Conservation (phyloP, 2,329 filamentous ascomycete genomes). For the Alternaria tenuissima region DNA sequence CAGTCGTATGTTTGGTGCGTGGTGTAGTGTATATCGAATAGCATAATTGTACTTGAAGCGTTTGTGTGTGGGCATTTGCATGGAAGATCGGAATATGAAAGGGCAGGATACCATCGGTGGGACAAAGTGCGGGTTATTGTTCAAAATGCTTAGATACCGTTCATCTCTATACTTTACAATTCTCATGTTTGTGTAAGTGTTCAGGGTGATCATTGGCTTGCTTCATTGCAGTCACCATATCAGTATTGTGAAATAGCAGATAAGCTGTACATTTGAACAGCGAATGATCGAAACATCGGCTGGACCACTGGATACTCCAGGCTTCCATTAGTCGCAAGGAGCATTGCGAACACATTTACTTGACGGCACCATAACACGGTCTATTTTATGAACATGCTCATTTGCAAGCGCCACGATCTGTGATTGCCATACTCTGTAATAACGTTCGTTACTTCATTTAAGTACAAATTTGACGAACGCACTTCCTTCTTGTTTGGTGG, state of each 20-base stretch:
- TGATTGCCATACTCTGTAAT: background rate
- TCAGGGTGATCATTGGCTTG: background rate
- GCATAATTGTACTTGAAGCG: conserved; percentile 27
- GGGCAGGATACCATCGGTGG: conserved; percentile 19
- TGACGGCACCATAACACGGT: background rate
- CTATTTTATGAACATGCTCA: background rate
- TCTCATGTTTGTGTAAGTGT: background rate
- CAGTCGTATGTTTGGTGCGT: conserved; percentile 5
- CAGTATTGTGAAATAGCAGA: background rate
- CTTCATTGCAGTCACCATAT: background rate
- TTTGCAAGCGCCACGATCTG: background rate
- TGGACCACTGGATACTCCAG: background rate
- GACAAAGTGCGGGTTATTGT: conserved; percentile 8
- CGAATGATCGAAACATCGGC: background rate
- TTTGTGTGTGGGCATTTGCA: conserved; percentile 31
- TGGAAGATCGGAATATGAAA: conserved; percentile 18
- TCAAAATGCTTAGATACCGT: conserved; percentile 11
- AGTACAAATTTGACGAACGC: background rate
- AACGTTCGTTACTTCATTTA: background rate
- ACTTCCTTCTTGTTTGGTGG: background rate
- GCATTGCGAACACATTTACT: background rate
- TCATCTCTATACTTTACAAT: conserved; percentile 1
- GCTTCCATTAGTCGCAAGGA: background rate
- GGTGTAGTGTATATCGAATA: conserved; percentile 18
- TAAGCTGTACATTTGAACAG: background rate